phyloP scores from a whole-genome alignment of 352 stramenopile genomes.

The Phytophthora fragariaefolia region DNA sequence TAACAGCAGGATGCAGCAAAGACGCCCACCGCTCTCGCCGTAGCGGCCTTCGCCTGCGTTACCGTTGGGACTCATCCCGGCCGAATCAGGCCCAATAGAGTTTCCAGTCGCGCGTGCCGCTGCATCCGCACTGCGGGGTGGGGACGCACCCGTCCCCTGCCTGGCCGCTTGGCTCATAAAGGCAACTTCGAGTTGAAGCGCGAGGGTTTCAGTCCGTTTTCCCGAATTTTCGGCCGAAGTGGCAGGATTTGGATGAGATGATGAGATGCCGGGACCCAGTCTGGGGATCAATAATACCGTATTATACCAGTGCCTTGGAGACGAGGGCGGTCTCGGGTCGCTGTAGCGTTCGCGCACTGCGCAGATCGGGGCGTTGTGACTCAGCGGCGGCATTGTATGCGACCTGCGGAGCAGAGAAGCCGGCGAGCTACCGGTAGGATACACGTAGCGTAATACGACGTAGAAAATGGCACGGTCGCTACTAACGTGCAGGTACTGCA shows the following conservation, averaged over 20 bases:
- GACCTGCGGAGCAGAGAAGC: background rate
- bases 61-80: background rate
- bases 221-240: constrained; percentile 2
- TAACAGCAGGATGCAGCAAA: no score
- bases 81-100: constrained; percentile 14
- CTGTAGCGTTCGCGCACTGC: constrained; percentile 1
- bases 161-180: background rate
- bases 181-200: constrained; percentile 14
- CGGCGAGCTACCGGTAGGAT: no score
- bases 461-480: no score
- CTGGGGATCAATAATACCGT: no score
- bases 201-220: constrained; percentile 9
- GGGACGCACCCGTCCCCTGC: background rate
- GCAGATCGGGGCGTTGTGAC: no score
- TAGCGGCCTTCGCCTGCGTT: background rate
- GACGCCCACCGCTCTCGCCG: background rate
- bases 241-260: background rate
- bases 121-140: background rate
- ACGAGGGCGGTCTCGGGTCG: no score
- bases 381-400: background rate
- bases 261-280: no score
- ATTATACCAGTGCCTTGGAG: no score
- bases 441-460: no score
- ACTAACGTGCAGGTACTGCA: no score
- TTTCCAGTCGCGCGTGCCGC: constrained; percentile 3